phyloP scores from a whole-genome alignment of 495 filamentous ascomycete species.

The Podospora comata region DNA sequence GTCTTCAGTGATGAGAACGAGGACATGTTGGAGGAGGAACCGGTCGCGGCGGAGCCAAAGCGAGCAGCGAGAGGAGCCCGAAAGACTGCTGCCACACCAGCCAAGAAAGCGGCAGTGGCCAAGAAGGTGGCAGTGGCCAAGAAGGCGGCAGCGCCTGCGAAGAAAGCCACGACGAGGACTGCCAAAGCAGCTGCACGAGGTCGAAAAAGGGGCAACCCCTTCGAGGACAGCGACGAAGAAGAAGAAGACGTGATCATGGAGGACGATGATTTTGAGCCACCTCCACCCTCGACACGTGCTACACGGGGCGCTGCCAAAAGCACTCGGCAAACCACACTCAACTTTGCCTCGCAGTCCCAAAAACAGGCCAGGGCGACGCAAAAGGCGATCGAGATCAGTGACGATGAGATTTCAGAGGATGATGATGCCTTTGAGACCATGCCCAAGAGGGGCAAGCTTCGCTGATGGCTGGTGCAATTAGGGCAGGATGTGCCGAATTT shows the following conservation, averaged over 20 bases:
- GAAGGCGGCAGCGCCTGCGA: conserved; percentile 37
- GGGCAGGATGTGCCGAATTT: too few species aligned
- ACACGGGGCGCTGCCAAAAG: conserved; percentile 14
- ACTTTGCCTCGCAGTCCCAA: conserved; percentile 60
- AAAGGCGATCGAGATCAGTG: conserved; percentile 58
- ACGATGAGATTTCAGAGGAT: conserved; percentile 68
- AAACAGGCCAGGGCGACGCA: conserved; percentile 45
- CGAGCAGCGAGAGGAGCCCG: conserved; percentile 36
- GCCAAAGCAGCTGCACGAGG: conserved; percentile 39
- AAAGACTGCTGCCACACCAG: conserved; percentile 31
- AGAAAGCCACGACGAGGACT: conserved; percentile 30
- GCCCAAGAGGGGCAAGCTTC: conserved; percentile 34
- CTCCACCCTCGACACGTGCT: conserved; percentile 23
- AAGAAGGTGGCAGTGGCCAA: conserved; percentile 36
- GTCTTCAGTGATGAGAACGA: conserved; percentile 34
- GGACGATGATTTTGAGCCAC: conserved; percentile 54
- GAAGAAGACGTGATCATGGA: conserved; percentile 61
- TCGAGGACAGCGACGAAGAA: conserved; percentile 59
- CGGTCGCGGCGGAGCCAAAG: conserved; percentile 33
- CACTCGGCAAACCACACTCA: conserved; percentile 65
- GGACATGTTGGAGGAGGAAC: conserved; percentile 40
- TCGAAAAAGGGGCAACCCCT: conserved; percentile 49
- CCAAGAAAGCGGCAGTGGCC: conserved; percentile 41
- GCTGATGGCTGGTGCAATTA: not conserved
- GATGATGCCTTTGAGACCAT: conserved; percentile 75